These are phyloP conservation scores for Penicillium sp. DNA, from an alignment of 2,329 filamentous ascomycete genomes.

Conservation along the genomic window DNA sequence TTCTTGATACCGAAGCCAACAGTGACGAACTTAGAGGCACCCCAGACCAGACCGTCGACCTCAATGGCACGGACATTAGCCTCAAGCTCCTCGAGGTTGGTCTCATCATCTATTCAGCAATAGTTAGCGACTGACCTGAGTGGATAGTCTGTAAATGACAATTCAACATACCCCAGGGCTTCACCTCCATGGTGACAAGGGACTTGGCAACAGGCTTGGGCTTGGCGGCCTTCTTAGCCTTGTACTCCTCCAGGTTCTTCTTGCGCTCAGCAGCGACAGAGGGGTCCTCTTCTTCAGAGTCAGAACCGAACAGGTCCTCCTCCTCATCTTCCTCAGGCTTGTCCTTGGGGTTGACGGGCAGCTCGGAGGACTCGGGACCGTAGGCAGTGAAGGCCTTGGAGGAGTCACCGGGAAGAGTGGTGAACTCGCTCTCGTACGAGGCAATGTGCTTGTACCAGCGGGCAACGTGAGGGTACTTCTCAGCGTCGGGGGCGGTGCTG, in stretches of 20 bases:
- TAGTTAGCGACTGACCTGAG: slow-evolving; percentile 25
- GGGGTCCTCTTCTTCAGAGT: slow-evolving; percentile 89
- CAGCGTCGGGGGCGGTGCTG: slow-evolving; percentile 64
- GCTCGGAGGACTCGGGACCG: slow-evolving; percentile 73
- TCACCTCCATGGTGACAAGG: slow-evolving; percentile 89
- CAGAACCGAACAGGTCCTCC: slow-evolving; percentile 87
- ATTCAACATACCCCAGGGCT: slow-evolving; percentile 87
- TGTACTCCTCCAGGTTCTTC: slow-evolving; percentile 87
- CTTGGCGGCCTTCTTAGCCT: slow-evolving; percentile 94
- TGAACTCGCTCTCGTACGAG: slow-evolving; percentile 87
- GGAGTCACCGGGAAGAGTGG: slow-evolving; percentile 81
- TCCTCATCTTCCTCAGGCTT: slow-evolving; percentile 74
- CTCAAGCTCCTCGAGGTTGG: slow-evolving; percentile 79
- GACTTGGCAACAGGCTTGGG: slow-evolving; percentile 91
- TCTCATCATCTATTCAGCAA: slow-evolving; percentile 68
- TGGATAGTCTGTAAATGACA: background rate
- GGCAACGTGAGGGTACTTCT: slow-evolving; percentile 88
- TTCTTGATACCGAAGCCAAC: slow-evolving; percentile 99
- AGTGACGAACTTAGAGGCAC: slow-evolving; percentile 78
- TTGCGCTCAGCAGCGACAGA: slow-evolving; percentile 79
- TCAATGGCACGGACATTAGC: slow-evolving; percentile 72
- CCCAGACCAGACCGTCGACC: slow-evolving; percentile 94
- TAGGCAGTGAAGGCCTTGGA: slow-evolving; percentile 84
- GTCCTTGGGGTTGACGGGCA: slow-evolving; percentile 79
- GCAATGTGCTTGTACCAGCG: slow-evolving; percentile 99